These are phyloP conservation scores for Platanus orientalis DNA, from an alignment of 164 flowering plant genomes.

Conservation along the genomic window DNA sequence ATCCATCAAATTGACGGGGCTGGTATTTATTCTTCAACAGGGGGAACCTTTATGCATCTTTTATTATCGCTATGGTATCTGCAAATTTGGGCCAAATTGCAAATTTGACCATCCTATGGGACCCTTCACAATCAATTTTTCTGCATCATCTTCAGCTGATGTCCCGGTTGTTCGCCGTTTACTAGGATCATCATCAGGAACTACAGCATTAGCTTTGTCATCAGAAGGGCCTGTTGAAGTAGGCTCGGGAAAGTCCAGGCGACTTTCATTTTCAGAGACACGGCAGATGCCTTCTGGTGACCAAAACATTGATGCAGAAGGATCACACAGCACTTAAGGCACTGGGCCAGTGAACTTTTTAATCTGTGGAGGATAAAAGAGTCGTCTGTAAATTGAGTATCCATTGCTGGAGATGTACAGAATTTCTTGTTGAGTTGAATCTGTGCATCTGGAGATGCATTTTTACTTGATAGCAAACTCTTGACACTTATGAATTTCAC, in stretches of 20 bases:
- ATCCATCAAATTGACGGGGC: no score
- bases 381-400: constrained; percentile 58
- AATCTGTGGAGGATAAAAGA: constrained; percentile 26
- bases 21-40: constrained; percentile 35
- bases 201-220: constrained; percentile 47
- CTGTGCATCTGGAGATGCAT: constrained; percentile 37
- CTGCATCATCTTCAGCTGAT: constrained; percentile 57
- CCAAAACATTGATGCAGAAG: constrained; percentile 53
- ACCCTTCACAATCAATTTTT: constrained; percentile 48
- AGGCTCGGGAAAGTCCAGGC: constrained; percentile 46
- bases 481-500: constrained; percentile 34
- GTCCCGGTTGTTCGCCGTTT: constrained; percentile 51
- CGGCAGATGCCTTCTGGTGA: constrained; percentile 67
- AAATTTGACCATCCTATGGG: constrained; percentile 97
- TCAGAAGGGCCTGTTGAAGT: constrained; percentile 65
- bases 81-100: constrained; percentile 99
- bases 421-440: constrained; percentile 33
- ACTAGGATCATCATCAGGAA: constrained; percentile 63
- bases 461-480: constrained; percentile 39
- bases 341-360: constrained; percentile 27
- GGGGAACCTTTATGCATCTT: constrained; percentile 91
- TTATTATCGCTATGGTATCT: constrained; percentile 92
- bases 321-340: constrained; percentile 30
- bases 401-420: constrained; percentile 65
- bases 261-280: constrained; percentile 62